These are phyloP conservation scores for Alternaria atra DNA, from an alignment of 2,329 filamentous ascomycete species.

Conservation along the genomic window DNA sequence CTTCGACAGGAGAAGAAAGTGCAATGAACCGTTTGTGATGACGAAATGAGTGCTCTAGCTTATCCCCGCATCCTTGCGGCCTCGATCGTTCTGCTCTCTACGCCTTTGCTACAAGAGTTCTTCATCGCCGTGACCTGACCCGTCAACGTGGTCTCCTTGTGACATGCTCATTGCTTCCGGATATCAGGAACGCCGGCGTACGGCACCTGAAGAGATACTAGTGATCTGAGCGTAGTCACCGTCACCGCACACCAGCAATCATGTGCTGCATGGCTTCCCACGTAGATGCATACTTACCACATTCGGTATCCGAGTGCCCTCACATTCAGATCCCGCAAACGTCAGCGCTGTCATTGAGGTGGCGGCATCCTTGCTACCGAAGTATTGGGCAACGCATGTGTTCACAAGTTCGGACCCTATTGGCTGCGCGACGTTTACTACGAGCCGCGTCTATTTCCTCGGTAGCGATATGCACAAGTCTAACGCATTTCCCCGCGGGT, in stretches of 20 bases:
- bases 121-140: not conserved
- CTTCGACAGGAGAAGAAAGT: not conserved
- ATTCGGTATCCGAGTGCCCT: not conserved
- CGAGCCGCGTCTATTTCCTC: slow-evolving; percentile 5
- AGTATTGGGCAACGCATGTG: not conserved
- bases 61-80: not conserved
- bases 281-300: not conserved
- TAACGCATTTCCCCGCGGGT: not conserved
- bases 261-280: not conserved
- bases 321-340: not conserved
- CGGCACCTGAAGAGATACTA: not conserved
- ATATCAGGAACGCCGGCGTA: not conserved
- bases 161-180: not conserved
- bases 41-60: not conserved
- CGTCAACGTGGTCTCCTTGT: not conserved
- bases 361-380: not conserved
- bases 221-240: not conserved
- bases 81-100: not conserved
- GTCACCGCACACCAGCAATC: not conserved
- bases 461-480: not conserved
- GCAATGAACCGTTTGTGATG: not conserved
- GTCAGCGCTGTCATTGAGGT: not conserved
- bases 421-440: slow-evolving; percentile 1
- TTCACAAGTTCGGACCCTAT: not conserved
- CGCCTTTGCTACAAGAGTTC: not conserved